Percentiles rank a stretch among this genome's conserved stretches.
phyloP scores from a whole-genome alignment of 2,329 filamentous ascomycete species.

The Fusarium haematococcum region DNA sequence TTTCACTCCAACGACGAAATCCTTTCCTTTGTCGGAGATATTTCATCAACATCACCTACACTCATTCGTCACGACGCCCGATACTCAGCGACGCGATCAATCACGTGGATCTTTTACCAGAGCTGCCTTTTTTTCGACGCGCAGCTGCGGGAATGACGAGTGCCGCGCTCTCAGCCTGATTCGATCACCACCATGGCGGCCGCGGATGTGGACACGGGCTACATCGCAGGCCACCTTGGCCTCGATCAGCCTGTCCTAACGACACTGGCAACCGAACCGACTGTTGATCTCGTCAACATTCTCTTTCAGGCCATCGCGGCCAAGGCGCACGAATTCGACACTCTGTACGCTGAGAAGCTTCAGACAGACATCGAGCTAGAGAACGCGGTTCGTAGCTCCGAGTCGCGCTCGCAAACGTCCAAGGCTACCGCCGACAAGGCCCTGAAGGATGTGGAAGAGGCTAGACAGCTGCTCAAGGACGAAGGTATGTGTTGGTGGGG shows the following conservation, averaged over 20 bases:
- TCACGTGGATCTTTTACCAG: not conserved
- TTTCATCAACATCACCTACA: slow-evolving; percentile 24
- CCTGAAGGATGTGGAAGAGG: slow-evolving; percentile 83
- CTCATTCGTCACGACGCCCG: slow-evolving; percentile 16
- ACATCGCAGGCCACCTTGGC: slow-evolving; percentile 78
- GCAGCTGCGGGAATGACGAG: slow-evolving; percentile 44
- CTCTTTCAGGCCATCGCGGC: slow-evolving; percentile 80
- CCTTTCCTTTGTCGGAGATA: slow-evolving; percentile 38
- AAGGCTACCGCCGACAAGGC: slow-evolving; percentile 86
- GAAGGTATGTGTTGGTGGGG: slow-evolving; percentile 71
- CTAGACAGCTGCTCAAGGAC: slow-evolving; percentile 82
- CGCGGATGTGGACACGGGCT: slow-evolving; percentile 73
- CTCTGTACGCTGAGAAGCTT: slow-evolving; percentile 87
- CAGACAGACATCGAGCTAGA: slow-evolving; percentile 93
- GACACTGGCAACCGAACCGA: slow-evolving; percentile 74
- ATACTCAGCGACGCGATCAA: slow-evolving; percentile 1
- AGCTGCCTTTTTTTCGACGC: not conserved
- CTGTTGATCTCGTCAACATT: slow-evolving; percentile 79
- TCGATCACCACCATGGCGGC: slow-evolving; percentile 55
- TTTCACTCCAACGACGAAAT: slow-evolving; percentile 37
- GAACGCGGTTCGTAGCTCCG: slow-evolving; percentile 84
- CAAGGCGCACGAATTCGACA: slow-evolving; percentile 86
- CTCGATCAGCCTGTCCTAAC: slow-evolving; percentile 74
- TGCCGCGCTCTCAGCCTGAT: slow-evolving; percentile 38
- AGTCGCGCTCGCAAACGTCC: slow-evolving; percentile 83